Evolutionary conservation across 2,329 filamentous ascomycete genomes (phyloP).

Genomic region (Curvularia sp.): DNA sequence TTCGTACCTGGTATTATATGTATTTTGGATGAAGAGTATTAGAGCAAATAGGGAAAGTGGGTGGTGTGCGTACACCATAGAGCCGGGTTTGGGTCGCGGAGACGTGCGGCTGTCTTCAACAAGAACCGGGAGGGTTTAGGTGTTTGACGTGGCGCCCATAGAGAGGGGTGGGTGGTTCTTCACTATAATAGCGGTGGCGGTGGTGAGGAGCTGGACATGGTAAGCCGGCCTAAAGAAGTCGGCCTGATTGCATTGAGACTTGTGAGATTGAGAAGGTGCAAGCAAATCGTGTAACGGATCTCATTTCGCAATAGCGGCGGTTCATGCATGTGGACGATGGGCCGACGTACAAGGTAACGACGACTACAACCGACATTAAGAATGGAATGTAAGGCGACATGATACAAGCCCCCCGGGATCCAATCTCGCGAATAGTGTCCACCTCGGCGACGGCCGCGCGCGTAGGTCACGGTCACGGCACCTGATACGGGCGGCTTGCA

Average conservation of each 20-base stretch:
- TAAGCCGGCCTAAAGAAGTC: not conserved
- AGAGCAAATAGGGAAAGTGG: conserved; percentile 4
- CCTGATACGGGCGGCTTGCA: conserved; percentile 1
- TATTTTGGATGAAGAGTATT: not conserved
- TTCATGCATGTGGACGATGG: not conserved
- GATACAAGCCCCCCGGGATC: conserved; percentile 3
- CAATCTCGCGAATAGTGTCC: conserved; percentile 1
- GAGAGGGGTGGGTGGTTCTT: not conserved
- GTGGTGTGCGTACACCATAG: not conserved
- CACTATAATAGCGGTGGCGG: not conserved
- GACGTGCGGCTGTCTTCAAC: not conserved
- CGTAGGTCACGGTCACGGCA: not conserved
- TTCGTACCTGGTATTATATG: not conserved
- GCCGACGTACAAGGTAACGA: conserved; percentile 1
- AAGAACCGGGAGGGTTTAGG: not conserved
- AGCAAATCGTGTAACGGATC: not conserved
- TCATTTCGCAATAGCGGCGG: conserved; percentile 3
- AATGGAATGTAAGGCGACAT: conserved; percentile 5
- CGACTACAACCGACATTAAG: not conserved
- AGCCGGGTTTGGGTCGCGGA: not conserved
- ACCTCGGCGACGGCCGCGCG: not conserved
- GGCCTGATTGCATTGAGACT: not conserved
- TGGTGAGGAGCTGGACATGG: conserved; percentile 1
- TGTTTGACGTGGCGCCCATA: conserved; percentile 1
- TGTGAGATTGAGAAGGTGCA: not conserved